Base-by-base conservation (phyloP, 2,329 filamentous ascomycete species). In the Colletotrichum simmondsii region DNA sequence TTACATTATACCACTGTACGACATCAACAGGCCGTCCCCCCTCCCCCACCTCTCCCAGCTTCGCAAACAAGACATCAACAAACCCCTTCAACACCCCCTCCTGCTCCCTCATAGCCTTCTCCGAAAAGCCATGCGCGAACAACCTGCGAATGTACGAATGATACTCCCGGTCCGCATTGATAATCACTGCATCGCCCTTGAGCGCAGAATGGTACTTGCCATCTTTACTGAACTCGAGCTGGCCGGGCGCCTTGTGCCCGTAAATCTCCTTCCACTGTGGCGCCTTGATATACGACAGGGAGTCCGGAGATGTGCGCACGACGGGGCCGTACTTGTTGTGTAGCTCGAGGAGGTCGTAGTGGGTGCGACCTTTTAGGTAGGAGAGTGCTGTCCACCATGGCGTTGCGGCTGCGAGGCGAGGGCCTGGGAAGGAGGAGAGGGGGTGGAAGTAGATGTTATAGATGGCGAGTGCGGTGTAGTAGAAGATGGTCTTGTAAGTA, bases 251-350 rank as follows among this genome's bases (percentile, higher is more conserved):
- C 22, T 37, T 62, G 63, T 78, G 77, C 4, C 79, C 79, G 68
- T 84, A 84, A 30, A 86, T 85, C 46, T 86, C 83, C 75, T 82
- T 80, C 80, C 83, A 85, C 5, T 76, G 76, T 2, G 79, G 68
- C 8, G 78, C 76, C 16, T 79, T 75, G 54, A 78, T 82, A 74
- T 85, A 88, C 2, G 85, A 83, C 3, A 88, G 80, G 70, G 87
- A 84, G 65, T 85, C 80, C 1, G 86, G 86, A 4, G 81, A 81
- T 35, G 87, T 78, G 11, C 86, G 83, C 6, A 88, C 85, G 1
- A 88, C 81, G 1, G 80, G 79, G 5, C 86, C 86, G 72, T 86
- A 85, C 37, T 77, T 74, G 6, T 79, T 73, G 75, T 86, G 84
- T 11, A 85, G 76, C 5, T 75, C 73, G 19, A 77, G 76, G 28